Evolutionary conservation across 352 stramenopile genomes (phyloP), one percentile per base, ranked within the genome.

Genomic region (Phytopythium chamaehyphon): DNA sequence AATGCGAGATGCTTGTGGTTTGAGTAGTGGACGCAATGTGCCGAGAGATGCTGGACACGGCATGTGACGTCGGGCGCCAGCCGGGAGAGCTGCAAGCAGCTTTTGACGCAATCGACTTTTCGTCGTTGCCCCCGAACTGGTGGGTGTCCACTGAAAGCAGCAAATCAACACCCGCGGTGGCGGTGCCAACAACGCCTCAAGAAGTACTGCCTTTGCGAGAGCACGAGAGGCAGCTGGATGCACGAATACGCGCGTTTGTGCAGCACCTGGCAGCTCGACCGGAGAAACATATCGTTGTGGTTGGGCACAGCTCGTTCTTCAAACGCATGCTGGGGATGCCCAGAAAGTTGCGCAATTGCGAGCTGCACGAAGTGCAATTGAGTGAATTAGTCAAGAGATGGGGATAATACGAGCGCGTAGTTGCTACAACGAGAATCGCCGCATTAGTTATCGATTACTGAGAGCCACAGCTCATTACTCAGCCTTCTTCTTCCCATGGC

Each of bases 231-330:
- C 73, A 93, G 33, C 23, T 95, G 7, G 79, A 93, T 22, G 54
- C 40, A 21, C 70, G 84, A n/a, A 93, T 95, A 54, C 55, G 64
- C 16, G 65, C 66, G 22, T 89, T 95, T 45, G 49, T 92, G 14
- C 6, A 19, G 9, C 76, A 71, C 31, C 42, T 95, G 6, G 48
- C 50, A n/a, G 72, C 70, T 21, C 58, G 87, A 23, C 80, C 80
- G 12, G 66, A 92, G 51, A 47, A 68, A 28, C 74, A 90, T 55
- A 92, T 95, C 48, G 80, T 75, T 19, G 60, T 95, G 42, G 79
- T 95, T 23, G 80, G 84, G 18, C 84, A 95, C 61, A 93, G 83
- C 37, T 73, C 75, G 26, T 95, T 80, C 59, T 93, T 95, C 64
- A 95, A 92, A 54, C 74, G 78, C 15, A 86, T 91, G 82, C 69